Base-by-base conservation (phyloP, 768 basidiomycete genomes). In the Hypholoma fasciculare region DNA sequence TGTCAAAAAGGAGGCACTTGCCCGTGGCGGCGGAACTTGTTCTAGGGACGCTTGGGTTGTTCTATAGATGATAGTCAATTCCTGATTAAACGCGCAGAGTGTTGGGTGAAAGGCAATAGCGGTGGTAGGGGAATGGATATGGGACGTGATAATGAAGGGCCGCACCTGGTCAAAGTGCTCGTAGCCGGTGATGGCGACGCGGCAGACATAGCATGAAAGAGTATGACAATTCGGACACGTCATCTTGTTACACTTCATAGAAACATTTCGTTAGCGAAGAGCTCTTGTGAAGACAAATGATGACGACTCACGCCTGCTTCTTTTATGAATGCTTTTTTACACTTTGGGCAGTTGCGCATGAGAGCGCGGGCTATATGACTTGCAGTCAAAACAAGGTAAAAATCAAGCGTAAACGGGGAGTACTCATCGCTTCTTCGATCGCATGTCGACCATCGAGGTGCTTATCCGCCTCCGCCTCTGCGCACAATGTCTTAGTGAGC, bases 391-490 rank as follows among this genome's bases (percentile, higher is more conserved):
- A 49, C 8, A n/a, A 11, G 16, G 6, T 8, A 1, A 49, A 14
- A 27, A 16, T 14, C 16, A 17, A 27, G 2, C 8, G 27, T 1
- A 30, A 49, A 23, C 16, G 9, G 8, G 9, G 73, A 81, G 8
- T 67, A 90, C 92, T 92, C 95, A 97, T 97, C 2, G 94, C 95
- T 67, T 97, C 95, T 68, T 97, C 95, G 27, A 97, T 79, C 1
- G 80, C 70, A 73, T 96, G 94, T 54, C 86, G 80, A 12, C 82
- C 86, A 70, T 92, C 86, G 14, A 95, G 71, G 49, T 84, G 82
- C 59, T 81, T 84, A 68, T 95, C 92, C 12, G 87, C 82, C 59
- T 90, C 88, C 60, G 82, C 75, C 71, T 96, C 93, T 92, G 64
- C n/a, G 54, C n/a, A 6, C 16, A 49, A 30, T 4, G 20, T 17